phyloP scores from a whole-genome alignment of 352 stramenopile genomes.

The Globisporangium perplexum region DNA sequence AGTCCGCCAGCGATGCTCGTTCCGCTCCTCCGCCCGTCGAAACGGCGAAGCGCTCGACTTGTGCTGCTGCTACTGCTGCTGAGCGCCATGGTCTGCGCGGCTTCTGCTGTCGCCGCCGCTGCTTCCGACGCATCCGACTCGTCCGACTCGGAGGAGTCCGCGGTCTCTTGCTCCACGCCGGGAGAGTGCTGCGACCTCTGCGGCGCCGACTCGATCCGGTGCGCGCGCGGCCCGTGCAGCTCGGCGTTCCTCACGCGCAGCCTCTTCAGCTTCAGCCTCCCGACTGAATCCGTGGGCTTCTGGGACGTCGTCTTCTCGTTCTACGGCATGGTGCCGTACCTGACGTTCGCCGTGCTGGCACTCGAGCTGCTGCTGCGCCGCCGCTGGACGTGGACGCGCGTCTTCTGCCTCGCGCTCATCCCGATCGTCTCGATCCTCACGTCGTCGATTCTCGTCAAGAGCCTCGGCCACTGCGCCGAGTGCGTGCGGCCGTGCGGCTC shows the following conservation, averaged over 20 bases:
- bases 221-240: slow-evolving; percentile 43
- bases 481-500: slow-evolving; percentile 44
- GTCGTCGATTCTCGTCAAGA: slow-evolving; percentile 29
- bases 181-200: slow-evolving; percentile 46
- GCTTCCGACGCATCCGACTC: background rate
- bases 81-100: background rate
- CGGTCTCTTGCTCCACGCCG: slow-evolving; percentile 1
- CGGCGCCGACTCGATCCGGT: slow-evolving; percentile 37
- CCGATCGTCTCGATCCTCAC: slow-evolving; percentile 42
- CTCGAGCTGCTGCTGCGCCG: slow-evolving; percentile 28
- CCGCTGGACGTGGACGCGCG: slow-evolving; percentile 31
- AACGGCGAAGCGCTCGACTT: no score
- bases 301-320: slow-evolving; percentile 46
- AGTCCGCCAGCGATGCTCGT: no score
- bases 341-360: slow-evolving; percentile 6
- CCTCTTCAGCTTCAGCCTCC: slow-evolving; percentile 48
- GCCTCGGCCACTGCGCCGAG: slow-evolving; percentile 34
- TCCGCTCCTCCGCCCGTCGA: no score
- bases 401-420: slow-evolving; percentile 47
- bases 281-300: slow-evolving; percentile 26
- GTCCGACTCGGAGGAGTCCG: background rate
- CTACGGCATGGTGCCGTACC: slow-evolving; percentile 49
- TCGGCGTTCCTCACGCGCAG: slow-evolving; percentile 28
- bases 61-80: background rate
- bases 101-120: background rate